Evolutionary conservation across 2,329 filamentous ascomycete species (phyloP).

Genomic region (Paecilomyces fulvus): DNA sequence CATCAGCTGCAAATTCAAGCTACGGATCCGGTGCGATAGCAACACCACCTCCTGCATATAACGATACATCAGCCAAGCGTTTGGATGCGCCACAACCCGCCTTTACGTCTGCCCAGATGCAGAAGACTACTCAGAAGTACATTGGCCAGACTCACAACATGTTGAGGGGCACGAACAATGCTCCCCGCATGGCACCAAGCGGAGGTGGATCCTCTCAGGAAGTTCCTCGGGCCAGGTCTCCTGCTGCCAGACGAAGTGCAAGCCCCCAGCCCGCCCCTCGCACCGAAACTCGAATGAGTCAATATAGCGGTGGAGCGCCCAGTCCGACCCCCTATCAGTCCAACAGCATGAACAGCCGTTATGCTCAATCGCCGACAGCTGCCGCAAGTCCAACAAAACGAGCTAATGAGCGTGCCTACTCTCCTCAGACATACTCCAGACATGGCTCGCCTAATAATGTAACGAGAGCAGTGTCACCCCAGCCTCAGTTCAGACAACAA

Average conservation of each 20-base stretch:
- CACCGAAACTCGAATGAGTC: slow-evolving; percentile 26
- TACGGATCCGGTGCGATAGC: slow-evolving; percentile 24
- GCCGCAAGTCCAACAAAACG: slow-evolving; percentile 22
- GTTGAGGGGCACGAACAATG: slow-evolving; percentile 42
- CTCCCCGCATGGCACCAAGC: slow-evolving; percentile 4
- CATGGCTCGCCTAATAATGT: slow-evolving; percentile 28
- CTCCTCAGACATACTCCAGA: slow-evolving; percentile 34
- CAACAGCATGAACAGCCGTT: slow-evolving; percentile 32
- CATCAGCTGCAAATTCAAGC: slow-evolving; percentile 31
- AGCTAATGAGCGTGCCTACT: slow-evolving; percentile 32
- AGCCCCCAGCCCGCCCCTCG: slow-evolving; percentile 25
- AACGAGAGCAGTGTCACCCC: slow-evolving; percentile 43
- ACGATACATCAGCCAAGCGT: slow-evolving; percentile 61
- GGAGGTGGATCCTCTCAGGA: slow-evolving; percentile 13
- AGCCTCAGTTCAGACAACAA: slow-evolving; percentile 43
- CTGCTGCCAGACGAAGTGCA: slow-evolving; percentile 29
- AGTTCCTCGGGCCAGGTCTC: slow-evolving; percentile 21
- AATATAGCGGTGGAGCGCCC: slow-evolving; percentile 36
- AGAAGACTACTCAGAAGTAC: slow-evolving; percentile 85
- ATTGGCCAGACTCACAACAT: slow-evolving; percentile 73
- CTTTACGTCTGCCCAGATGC: slow-evolving; percentile 90
- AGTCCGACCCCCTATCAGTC: slow-evolving; percentile 38
- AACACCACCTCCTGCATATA: slow-evolving; percentile 82
- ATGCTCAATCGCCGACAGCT: slow-evolving; percentile 28
- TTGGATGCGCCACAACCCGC: slow-evolving; percentile 85